Evolutionary conservation across 768 basidiomycete species (phyloP), one percentile per base, ranked within the genome.

Genomic region (Phanerochaete sordida): DNA sequence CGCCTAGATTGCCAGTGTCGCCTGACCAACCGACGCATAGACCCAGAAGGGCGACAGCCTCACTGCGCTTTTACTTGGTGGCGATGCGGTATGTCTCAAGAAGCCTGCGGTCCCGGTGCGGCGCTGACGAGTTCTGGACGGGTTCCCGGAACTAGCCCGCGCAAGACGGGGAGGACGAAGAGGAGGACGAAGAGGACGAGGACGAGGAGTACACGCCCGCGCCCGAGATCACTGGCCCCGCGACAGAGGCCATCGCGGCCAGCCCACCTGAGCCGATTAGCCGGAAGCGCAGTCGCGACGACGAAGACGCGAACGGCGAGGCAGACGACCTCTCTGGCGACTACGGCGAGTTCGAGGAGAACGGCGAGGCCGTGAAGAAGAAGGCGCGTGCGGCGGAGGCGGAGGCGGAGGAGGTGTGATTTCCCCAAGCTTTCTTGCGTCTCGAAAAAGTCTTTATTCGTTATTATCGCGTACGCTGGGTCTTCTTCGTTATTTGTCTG

Each of bases 341-440:
- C 24, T 61, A 70, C 55, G 68, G 69, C 6, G 72, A 73, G 54
- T 52, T 72, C 47, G 67, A 70, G 11, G 74, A 70, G 57, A 67
- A 60, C 28, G 66, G 72, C 31, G 73, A 72, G 60, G 67, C 66
- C 3, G 72, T 75, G 48, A 72, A 70, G 64, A 74, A 73, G 71
- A 69, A 71, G 62, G 73, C 73, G 30, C 67, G 66, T 24, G 64
- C 63, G 21, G 62, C 62, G n/a, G n/a, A n/a, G 23, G 61, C 57
- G 8, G 57, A 59, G n/a, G n/a, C n/a, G n/a, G 62, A 64, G 21
- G 53, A 39, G 53, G 47, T 19, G 50, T 31, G 28, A 51, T 33
- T 31, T 33, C 30, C 3, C 5, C 39, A 43, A 43, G 33, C 33
- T 43, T 11, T 19, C n/a, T 26, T 48, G 27, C 23, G 35, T 31